phyloP scores from a whole-genome alignment of 164 flowering plant species.

The Protea cynaroides region DNA sequence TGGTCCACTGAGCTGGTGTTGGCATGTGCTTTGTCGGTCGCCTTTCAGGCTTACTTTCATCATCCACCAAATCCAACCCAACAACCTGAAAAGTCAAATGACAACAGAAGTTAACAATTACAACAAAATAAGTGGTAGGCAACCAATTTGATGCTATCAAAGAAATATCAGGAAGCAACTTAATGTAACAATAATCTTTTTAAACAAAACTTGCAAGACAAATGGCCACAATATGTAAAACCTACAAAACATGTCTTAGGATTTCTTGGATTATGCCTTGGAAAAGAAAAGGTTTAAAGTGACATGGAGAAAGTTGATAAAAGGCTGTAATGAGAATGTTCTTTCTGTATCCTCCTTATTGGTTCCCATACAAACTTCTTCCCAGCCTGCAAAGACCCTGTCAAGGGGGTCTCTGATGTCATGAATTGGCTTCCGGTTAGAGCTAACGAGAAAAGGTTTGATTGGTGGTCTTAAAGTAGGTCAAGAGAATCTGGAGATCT shows the following conservation, averaged over 20 bases:
- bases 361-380: no score
- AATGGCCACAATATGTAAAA: background rate
- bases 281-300: no score
- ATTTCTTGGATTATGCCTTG: no score
- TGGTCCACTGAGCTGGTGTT: conserved; percentile 93
- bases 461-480: no score
- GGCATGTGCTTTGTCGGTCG: conserved; percentile 99
- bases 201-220: background rate
- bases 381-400: no score
- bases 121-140: background rate
- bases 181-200: background rate
- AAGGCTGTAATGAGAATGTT: no score
- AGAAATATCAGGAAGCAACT: background rate
- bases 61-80: conserved; percentile 97
- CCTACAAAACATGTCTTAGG: background rate
- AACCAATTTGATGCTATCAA: background rate
- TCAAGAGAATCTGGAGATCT: no score
- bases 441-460: no score
- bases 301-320: no score
- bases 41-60: conserved; percentile 98
- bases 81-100: conserved; percentile 62
- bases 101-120: background rate
- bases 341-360: no score
- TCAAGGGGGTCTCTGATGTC: no score
- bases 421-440: no score